These are phyloP conservation scores for Cenchrus purpureus DNA, from an alignment of 176 grass and related monocot genomes.

Conservation along the genomic window DNA sequence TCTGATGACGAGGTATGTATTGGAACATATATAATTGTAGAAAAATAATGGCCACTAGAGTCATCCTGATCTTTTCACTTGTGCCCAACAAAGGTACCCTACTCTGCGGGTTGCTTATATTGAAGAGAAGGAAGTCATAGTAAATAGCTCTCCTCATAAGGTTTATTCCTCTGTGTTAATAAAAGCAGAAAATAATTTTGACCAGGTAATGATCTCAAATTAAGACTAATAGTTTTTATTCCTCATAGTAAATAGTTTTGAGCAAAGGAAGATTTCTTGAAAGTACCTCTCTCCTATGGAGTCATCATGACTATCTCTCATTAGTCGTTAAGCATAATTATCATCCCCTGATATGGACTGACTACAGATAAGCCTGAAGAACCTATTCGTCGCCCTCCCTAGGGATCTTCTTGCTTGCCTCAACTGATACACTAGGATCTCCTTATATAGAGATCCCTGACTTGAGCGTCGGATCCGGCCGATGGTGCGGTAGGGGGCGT, in stretches of 20 bases:
- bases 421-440: too few relatives aligned
- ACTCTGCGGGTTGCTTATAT: slow-evolving; percentile 89
- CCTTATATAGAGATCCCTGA: too few relatives aligned
- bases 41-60: slow-evolving; percentile 24
- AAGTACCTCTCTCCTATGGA: neutral
- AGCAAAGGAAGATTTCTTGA: neutral
- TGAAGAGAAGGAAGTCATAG: slow-evolving; percentile 90
- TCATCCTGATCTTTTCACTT: slow-evolving; percentile 28
- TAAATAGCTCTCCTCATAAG: slow-evolving; percentile 42
- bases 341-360: neutral
- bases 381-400: too few relatives aligned
- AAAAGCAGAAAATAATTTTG: slow-evolving; percentile 88
- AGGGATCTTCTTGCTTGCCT: too few relatives aligned
- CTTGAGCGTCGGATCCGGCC: too few relatives aligned
- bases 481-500: too few relatives aligned
- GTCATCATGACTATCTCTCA: slow-evolving; percentile 5
- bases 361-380: too few relatives aligned
- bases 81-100: slow-evolving; percentile 62
- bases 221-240: neutral
- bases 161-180: slow-evolving; percentile 93
- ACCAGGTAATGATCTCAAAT: slow-evolving; percentile 73
- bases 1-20: slow-evolving; percentile 79
- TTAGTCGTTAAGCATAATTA: slow-evolving; percentile 22
- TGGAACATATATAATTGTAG: slow-evolving; percentile 20
- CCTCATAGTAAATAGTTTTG: too few relatives aligned